Percentiles rank a stretch among this genome's conserved stretches.
phyloP scores from a whole-genome alignment of 2,329 filamentous ascomycete species.

The Alternaria dauci region DNA sequence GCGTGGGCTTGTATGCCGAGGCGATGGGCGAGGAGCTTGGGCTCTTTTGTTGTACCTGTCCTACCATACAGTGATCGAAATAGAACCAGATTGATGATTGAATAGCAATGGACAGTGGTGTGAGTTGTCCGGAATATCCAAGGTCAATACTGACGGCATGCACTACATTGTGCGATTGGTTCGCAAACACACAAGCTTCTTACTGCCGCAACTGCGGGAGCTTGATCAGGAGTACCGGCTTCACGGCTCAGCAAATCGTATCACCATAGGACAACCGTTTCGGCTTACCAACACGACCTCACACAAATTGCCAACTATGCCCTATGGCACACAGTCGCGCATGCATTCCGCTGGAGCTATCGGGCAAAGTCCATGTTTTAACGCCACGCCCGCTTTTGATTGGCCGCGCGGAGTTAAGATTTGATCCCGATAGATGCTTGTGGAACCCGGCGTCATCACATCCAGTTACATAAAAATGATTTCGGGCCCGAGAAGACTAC shows the following conservation, averaged over 20 bases:
- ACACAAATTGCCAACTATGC: neutral
- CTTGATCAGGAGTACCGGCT: neutral
- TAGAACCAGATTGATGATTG: neutral
- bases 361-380: neutral
- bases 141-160: neutral
- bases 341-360: neutral
- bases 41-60: neutral
- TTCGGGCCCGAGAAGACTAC: slow-evolving; percentile 10
- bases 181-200: neutral
- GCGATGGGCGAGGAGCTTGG: neutral
- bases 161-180: neutral
- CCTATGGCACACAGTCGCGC: neutral
- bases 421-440: neutral
- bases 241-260: neutral
- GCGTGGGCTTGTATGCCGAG: neutral
- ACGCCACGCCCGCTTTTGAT: slow-evolving; percentile 1
- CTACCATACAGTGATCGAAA: neutral
- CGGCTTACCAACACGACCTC: neutral
- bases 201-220: neutral
- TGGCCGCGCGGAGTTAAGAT: slow-evolving; percentile 11
- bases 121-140: neutral
- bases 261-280: no score
- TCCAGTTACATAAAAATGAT: slow-evolving; percentile 2
- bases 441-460: slow-evolving; percentile 9
- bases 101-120: neutral